These are phyloP conservation scores for Aspergillus panamensis DNA, from an alignment of 495 filamentous ascomycete genomes.

Conservation along the genomic window DNA sequence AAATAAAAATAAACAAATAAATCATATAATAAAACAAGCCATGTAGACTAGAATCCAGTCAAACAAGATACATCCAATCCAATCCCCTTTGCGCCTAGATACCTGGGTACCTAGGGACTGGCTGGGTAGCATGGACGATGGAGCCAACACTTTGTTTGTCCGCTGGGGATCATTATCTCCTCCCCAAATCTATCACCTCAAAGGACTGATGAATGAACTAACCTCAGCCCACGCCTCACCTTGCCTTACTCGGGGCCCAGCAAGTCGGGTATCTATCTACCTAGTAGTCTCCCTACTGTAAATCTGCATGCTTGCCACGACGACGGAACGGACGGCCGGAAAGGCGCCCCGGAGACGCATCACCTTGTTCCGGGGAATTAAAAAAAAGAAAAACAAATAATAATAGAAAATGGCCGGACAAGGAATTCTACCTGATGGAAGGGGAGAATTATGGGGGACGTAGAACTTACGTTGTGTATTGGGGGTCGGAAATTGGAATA, in stretches of 20 bases:
- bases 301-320: slow-evolving; percentile 12
- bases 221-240: slow-evolving; percentile 11
- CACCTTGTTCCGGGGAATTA: slow-evolving; percentile 3
- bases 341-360: slow-evolving; percentile 7
- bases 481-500: neutral
- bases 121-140: neutral
- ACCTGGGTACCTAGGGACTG: neutral
- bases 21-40: neutral
- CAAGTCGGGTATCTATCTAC: slow-evolving; percentile 9
- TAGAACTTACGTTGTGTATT: neutral
- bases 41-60: slow-evolving; percentile 1
- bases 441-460: neutral
- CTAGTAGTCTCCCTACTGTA: neutral
- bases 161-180: neutral
- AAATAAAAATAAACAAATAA: neutral
- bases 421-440: slow-evolving; percentile 1
- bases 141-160: slow-evolving; percentile 13
- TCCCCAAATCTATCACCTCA: neutral
- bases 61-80: slow-evolving; percentile 3
- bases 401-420: neutral
- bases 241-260: slow-evolving; percentile 4
- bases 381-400: neutral
- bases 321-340: slow-evolving; percentile 20
- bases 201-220: neutral
- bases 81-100: slow-evolving; percentile 4